A percentile compares a stretch with the other conserved stretches of the same genome.
These are phyloP conservation scores for Naganishia albida DNA, from an alignment of 1,284 basidiomycete species.

Conservation along the genomic window DNA sequence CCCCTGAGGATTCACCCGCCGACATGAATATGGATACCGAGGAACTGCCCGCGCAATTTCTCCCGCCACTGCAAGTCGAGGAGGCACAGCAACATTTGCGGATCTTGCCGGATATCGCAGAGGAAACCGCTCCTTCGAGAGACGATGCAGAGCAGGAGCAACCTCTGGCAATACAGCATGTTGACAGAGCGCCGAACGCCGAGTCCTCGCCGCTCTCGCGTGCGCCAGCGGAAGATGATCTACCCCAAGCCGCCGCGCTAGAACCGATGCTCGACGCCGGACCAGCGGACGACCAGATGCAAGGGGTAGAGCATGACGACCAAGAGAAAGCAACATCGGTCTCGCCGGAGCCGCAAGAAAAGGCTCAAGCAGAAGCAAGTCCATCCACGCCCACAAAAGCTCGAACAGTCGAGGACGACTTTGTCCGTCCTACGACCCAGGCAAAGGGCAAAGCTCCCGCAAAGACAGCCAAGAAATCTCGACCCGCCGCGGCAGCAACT, in stretches of 20 bases:
- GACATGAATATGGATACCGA: not conserved
- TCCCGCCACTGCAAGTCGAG: not conserved
- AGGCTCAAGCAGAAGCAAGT: not conserved
- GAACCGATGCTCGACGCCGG: slow-evolving; percentile 5
- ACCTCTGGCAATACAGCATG: too few relatives aligned
- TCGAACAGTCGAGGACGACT: not conserved
- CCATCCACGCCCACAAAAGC: not conserved
- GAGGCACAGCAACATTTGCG: not conserved
- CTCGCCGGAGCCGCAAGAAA: too few relatives aligned
- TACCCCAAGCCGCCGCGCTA: slow-evolving; percentile 5
- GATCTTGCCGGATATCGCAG: not conserved
- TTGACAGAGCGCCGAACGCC: not conserved
- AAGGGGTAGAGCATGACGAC: slow-evolving; percentile 3
- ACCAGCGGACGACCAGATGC: not conserved
- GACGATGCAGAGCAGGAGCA: not conserved
- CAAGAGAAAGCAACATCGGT: not conserved
- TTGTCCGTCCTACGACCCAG: slow-evolving; percentile 2
- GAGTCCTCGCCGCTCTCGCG: slow-evolving; percentile 4
- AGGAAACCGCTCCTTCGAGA: not conserved
- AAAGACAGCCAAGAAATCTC: slow-evolving; percentile 16
- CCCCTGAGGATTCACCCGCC: not conserved
- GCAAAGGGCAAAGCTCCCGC: slow-evolving; percentile 14
- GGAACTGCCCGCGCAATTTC: not conserved
- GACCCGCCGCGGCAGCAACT: not conserved
- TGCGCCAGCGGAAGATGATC: slow-evolving; percentile 17